Conservation (phyloP, 768 basidiomycete genomes). For the Chlorophyllum brunneum region DNA sequence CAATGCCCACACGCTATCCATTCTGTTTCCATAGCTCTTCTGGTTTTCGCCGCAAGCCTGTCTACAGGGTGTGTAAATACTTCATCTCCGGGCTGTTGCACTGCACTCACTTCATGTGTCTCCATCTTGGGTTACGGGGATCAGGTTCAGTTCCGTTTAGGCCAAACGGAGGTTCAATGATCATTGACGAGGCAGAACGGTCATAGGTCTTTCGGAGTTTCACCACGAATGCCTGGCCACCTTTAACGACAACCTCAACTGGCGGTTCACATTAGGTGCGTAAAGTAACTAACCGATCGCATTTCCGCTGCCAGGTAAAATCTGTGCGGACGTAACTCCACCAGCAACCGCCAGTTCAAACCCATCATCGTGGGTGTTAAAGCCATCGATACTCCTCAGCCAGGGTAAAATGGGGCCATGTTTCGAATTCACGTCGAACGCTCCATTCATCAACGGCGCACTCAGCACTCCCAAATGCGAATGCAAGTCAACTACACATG, state of each 20-base stretch:
- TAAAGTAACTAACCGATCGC: constrained; percentile 54
- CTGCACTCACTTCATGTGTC: constrained; percentile 69
- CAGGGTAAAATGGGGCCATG: constrained; percentile 72
- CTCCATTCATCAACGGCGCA: constrained; percentile 52
- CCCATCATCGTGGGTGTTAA: constrained; percentile 83
- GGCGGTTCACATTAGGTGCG: not conserved
- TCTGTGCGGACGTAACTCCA: constrained; percentile 82
- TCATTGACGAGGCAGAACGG: constrained; percentile 74
- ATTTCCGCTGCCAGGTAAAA: constrained; percentile 76
- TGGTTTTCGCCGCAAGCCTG: constrained; percentile 62
- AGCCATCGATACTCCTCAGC: constrained; percentile 78
- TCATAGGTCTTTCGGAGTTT: constrained; percentile 79
- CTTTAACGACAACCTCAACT: constrained; percentile 29
- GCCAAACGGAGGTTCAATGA: constrained; percentile 76
- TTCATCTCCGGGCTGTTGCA: not conserved
- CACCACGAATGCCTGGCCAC: constrained; percentile 84
- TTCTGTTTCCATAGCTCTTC: constrained; percentile 50
- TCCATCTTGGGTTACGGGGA: constrained; percentile 45
- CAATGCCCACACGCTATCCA: constrained; percentile 78
- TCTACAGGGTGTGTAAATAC: constrained; percentile 24
- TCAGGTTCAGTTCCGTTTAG: constrained; percentile 46
- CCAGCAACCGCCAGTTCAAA: constrained; percentile 76
- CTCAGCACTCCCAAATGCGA: constrained; percentile 78
- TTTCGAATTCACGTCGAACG: constrained; percentile 57
- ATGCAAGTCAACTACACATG: constrained; percentile 62